Evolutionary conservation across 2,329 filamentous ascomycete species (phyloP).

Genomic region (Neophaeococcomyces aloes): DNA sequence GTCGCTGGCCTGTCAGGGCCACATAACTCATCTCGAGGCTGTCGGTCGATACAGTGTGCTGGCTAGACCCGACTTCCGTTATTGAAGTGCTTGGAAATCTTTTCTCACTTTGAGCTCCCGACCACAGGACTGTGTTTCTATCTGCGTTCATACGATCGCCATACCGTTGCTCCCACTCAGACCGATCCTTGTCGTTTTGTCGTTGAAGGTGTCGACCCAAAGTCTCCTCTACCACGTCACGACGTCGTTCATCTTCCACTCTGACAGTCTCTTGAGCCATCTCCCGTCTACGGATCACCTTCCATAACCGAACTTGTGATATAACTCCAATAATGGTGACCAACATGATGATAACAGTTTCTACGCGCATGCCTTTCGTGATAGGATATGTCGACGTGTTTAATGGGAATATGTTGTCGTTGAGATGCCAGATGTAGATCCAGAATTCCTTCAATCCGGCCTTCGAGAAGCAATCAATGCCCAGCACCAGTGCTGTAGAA

Average conservation of each 20-base stretch:
- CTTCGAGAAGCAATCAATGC: conserved; percentile 80
- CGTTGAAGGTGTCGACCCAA: conserved; percentile 51
- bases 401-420: conserved; percentile 67
- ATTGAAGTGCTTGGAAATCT: conserved; percentile 22
- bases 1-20: not conserved
- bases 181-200: conserved; percentile 34
- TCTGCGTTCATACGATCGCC: conserved; percentile 45
- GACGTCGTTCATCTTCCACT: conserved; percentile 45
- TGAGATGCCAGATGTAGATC: conserved; percentile 81
- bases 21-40: conserved; percentile 16
- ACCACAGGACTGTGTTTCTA: conserved; percentile 41
- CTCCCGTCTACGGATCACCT: conserved; percentile 52
- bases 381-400: conserved; percentile 69
- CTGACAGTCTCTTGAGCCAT: conserved; percentile 37
- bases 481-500: conserved; percentile 66
- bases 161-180: conserved; percentile 67
- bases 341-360: conserved; percentile 67
- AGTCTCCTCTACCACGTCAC: conserved; percentile 56
- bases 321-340: conserved; percentile 65
- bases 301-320: conserved; percentile 81
- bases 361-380: conserved; percentile 75
- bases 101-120: conserved; percentile 31
- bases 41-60: conserved; percentile 8
- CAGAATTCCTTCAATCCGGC: conserved; percentile 95
- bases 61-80: conserved; percentile 8